Evolutionary conservation across 1,284 basidiomycete species (phyloP).

Genomic region (Hymenochaete sp.): DNA sequence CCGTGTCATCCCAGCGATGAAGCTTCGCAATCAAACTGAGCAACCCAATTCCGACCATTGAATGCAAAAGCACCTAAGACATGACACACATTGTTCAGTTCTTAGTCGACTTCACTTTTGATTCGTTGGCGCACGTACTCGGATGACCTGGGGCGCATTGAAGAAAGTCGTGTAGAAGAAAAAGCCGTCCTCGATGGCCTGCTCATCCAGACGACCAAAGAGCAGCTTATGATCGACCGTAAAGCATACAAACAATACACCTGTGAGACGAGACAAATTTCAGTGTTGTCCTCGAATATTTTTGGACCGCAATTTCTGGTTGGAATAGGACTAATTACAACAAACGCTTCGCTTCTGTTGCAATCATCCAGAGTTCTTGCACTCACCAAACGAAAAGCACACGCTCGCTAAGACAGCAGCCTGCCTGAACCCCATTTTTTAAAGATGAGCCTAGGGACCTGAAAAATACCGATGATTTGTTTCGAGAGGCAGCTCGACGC

Average conservation of each 20-base stretch:
- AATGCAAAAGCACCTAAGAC: constrained; percentile 66
- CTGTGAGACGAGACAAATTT: constrained; percentile 28
- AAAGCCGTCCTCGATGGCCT: constrained; percentile 65
- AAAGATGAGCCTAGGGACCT: no score
- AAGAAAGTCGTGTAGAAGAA: constrained; percentile 86
- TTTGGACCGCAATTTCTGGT: no score
- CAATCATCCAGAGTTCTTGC: constrained; percentile 13
- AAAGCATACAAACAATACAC: constrained; percentile 82
- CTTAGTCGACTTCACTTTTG: not conserved
- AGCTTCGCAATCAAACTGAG: constrained; percentile 69
- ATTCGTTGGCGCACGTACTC: constrained; percentile 41
- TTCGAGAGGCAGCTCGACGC: no score
- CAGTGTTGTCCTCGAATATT: constrained; percentile 7
- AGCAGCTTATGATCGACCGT: constrained; percentile 80
- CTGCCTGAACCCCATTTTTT: constrained; percentile 86
- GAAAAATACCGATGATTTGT: no score
- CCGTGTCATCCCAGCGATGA: constrained; percentile 80
- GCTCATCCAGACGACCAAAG: constrained; percentile 54
- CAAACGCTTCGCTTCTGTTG: no score
- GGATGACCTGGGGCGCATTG: constrained; percentile 83
- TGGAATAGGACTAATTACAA: no score
- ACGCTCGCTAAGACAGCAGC: constrained; percentile 75
- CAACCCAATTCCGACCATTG: constrained; percentile 68
- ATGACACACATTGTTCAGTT: not conserved
- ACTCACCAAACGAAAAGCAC: constrained; percentile 65